These are phyloP conservation scores for Daldinia loculata DNA, from an alignment of 495 filamentous ascomycete genomes.

Conservation along the genomic window DNA sequence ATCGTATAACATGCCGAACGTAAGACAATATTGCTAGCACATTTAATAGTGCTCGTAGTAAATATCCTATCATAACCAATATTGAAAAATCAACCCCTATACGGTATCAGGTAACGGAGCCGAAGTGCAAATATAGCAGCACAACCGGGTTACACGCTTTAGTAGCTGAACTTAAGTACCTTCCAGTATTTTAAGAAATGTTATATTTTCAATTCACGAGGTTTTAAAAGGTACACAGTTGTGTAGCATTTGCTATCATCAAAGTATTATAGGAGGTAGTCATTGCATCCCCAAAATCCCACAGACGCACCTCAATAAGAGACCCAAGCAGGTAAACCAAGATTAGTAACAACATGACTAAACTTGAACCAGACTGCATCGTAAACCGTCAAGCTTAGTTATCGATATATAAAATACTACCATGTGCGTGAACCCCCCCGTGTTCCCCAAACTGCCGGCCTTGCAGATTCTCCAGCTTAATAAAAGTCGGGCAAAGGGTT, in stretches of 20 bases:
- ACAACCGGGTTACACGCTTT: too few relatives aligned
- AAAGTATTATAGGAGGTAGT: not conserved
- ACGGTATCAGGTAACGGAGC: not conserved
- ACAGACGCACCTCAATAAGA: not conserved
- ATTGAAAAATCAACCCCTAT: not conserved
- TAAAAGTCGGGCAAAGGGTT: too few relatives aligned
- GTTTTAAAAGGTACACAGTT: not conserved
- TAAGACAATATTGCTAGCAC: not conserved
- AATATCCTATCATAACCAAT: not conserved
- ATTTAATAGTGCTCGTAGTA: not conserved
- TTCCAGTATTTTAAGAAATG: not conserved
- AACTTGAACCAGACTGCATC: too few relatives aligned
- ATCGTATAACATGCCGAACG: not conserved
- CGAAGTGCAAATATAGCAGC: not conserved
- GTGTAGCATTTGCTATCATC: not conserved
- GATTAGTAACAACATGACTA: not conserved
- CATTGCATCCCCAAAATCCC: not conserved
- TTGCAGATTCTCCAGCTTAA: conserved; percentile 17
- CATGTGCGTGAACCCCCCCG: conserved; percentile 19
- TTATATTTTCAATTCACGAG: not conserved
- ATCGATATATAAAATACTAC: conserved; percentile 11
- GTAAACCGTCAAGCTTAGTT: too few relatives aligned
- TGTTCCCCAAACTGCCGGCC: not conserved
- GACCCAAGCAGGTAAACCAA: not conserved
- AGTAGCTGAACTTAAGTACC: not conserved